Conservation (phyloP, 306 rosid species). For the Quillaja saponaria region DNA sequence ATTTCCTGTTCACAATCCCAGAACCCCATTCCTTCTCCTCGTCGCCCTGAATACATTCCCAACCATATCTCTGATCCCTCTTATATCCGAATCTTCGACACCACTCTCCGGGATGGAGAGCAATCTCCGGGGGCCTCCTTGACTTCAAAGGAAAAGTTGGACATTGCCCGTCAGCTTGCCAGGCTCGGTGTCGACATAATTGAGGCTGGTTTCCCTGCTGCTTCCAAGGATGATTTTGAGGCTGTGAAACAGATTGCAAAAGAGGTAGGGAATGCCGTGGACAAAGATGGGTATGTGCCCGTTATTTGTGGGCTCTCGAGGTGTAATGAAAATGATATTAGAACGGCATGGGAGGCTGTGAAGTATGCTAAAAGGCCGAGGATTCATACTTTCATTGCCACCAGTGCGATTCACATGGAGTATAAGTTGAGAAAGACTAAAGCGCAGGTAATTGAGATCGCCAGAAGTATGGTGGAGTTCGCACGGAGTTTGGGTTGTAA, state of each 20-base stretch:
- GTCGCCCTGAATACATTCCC: slow-evolving; percentile 83
- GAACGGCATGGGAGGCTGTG: slow-evolving; percentile 91
- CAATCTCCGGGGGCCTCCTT: slow-evolving; percentile 98
- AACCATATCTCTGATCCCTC: slow-evolving; percentile 71
- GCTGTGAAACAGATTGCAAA: slow-evolving; percentile 71
- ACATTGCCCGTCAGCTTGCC: slow-evolving; percentile 80
- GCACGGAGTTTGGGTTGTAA: slow-evolving; percentile 87
- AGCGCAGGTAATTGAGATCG: slow-evolving; percentile 68
- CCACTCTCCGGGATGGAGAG: slow-evolving; percentile 98
- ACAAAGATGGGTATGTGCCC: slow-evolving; percentile 67
- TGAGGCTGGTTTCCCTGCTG: slow-evolving; percentile 91
- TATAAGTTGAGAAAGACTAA: slow-evolving; percentile 71
- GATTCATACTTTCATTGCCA: slow-evolving; percentile 87
- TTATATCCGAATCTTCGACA: slow-evolving; percentile 86
- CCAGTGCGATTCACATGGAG: slow-evolving; percentile 87
- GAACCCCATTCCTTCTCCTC: slow-evolving; percentile 1
- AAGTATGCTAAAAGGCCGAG: slow-evolving; percentile 77
- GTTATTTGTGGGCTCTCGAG: slow-evolving; percentile 88
- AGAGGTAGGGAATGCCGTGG: slow-evolving; percentile 79
- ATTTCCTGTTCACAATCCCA: slow-evolving; percentile 34
- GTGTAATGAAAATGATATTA: slow-evolving; percentile 80
- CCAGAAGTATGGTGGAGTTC: slow-evolving; percentile 69
- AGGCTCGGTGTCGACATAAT: slow-evolving; percentile 92
- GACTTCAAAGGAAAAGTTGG: slow-evolving; percentile 84
- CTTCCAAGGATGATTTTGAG: slow-evolving; percentile 80